Conservation (phyloP, 306 rosid species). For the Luffa aegyptiaca region DNA sequence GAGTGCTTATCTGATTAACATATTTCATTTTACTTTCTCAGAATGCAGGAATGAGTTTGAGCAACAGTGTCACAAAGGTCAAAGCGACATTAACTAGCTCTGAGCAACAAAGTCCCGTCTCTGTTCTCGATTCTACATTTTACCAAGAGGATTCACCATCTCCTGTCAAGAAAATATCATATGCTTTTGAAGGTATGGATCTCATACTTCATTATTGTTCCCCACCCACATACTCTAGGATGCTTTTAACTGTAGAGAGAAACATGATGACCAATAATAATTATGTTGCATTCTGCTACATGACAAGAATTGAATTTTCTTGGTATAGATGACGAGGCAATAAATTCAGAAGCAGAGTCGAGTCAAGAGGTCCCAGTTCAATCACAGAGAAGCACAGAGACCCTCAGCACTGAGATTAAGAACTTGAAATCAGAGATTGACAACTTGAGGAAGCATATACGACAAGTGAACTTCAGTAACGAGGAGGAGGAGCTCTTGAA, state of each 20-base stretch:
- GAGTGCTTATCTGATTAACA: conserved; percentile 13
- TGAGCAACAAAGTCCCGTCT: conserved; percentile 89
- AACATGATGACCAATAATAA: background rate
- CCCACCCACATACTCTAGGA: background rate
- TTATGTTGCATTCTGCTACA: background rate
- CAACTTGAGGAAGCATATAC: conserved; percentile 35
- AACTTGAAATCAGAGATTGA: conserved; percentile 26
- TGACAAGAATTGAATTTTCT: conserved; percentile 18
- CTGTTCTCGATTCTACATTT: conserved; percentile 83
- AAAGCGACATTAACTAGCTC: conserved; percentile 27
- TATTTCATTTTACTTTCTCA: conserved; percentile 23
- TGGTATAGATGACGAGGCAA: conserved; percentile 38
- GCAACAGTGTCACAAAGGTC: conserved; percentile 21
- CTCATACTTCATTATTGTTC: conserved; percentile 9
- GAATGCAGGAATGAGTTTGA: conserved; percentile 28
- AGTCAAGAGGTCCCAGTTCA: conserved; percentile 22
- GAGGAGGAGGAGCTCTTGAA: conserved; percentile 29
- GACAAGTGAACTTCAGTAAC: conserved; percentile 17
- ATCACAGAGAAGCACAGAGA: conserved; percentile 20
- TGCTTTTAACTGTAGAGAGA: background rate
- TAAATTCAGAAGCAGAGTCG: conserved; percentile 29
- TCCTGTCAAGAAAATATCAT: conserved; percentile 65
- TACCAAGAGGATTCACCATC: conserved; percentile 87
- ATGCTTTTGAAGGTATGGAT: conserved; percentile 39
- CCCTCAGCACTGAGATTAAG: conserved; percentile 25